A percentile compares a stretch with the other conserved stretches of the same genome.
These are phyloP conservation scores for Clavispora phyllophila DNA, from an alignment of 805 yeast genomes.

Conservation along the genomic window DNA sequence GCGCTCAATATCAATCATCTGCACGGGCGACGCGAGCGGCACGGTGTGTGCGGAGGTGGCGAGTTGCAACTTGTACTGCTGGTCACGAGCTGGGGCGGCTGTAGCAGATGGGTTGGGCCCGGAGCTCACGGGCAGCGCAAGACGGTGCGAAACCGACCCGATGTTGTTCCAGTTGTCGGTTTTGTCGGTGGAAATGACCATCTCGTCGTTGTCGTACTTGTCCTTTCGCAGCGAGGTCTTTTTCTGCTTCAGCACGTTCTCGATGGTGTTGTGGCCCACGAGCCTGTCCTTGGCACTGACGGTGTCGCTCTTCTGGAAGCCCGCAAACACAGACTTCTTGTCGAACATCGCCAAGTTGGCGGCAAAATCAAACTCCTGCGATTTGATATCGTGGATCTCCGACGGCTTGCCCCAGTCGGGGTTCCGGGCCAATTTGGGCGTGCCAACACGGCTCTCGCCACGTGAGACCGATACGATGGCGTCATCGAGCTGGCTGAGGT, in stretches of 20 bases:
- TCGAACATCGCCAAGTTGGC: constrained; percentile 79
- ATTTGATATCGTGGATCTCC: constrained; percentile 43
- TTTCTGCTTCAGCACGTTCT: constrained; percentile 14
- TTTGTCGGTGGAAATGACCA: constrained; percentile 49
- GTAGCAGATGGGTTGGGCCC: background rate
- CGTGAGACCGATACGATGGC: constrained; percentile 21
- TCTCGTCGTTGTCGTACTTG: constrained; percentile 67
- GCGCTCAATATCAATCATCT: constrained; percentile 70
- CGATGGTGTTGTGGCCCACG: constrained; percentile 67
- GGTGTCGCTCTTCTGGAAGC: constrained; percentile 61
- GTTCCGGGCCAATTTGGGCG: constrained; percentile 12
- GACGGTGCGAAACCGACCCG: constrained; percentile 19
- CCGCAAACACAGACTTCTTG: constrained; percentile 72
- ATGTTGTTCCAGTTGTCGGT: constrained; percentile 53
- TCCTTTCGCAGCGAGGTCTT: constrained; percentile 21
- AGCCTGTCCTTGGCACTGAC: constrained; percentile 57
- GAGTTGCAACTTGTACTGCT: constrained; percentile 7
- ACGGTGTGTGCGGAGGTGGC: constrained; percentile 21
- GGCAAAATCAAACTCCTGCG: constrained; percentile 78
- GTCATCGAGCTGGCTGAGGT: constrained; percentile 19
- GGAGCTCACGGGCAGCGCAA: constrained; percentile 11
- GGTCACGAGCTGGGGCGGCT: background rate
- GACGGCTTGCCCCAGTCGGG: constrained; percentile 44
- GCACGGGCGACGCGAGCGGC: constrained; percentile 72
- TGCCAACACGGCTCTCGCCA: constrained; percentile 7